Evolutionary conservation across 371 early-diverging fungal species (phyloP).

Genomic region (Choanephora cucurbitarum): DNA sequence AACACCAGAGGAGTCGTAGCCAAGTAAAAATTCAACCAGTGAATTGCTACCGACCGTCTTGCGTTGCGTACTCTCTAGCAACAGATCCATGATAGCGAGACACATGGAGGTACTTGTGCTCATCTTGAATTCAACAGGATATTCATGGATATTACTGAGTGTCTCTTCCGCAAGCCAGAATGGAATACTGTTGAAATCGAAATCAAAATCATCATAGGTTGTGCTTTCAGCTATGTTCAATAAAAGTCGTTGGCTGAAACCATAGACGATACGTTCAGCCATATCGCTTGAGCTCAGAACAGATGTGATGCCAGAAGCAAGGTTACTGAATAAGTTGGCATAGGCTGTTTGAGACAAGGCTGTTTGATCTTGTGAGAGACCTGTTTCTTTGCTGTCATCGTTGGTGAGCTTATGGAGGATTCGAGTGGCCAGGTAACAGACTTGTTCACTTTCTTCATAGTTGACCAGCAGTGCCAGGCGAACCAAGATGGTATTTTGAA

Average conservation of each 20-base stretch:
- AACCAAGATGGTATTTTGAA: slow-evolving; percentile 64
- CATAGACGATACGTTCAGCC: slow-evolving; percentile 70
- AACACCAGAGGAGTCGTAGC: slow-evolving; percentile 55
- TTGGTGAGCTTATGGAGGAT: slow-evolving; percentile 72
- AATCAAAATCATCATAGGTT: slow-evolving; percentile 44
- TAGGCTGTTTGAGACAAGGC: not conserved
- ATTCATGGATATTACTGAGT: slow-evolving; percentile 20
- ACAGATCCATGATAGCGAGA: slow-evolving; percentile 71
- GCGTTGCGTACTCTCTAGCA: slow-evolving; percentile 61
- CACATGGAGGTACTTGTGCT: slow-evolving; percentile 54
- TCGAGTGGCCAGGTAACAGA: slow-evolving; percentile 75
- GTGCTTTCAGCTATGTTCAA: slow-evolving; percentile 56
- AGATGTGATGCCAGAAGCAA: slow-evolving; percentile 68
- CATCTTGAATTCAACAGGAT: slow-evolving; percentile 23
- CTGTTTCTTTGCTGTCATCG: slow-evolving; percentile 38
- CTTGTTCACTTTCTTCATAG: slow-evolving; percentile 61
- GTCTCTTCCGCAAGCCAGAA: slow-evolving; percentile 45
- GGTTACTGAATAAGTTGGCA: slow-evolving; percentile 20
- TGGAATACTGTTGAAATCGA: slow-evolving; percentile 48
- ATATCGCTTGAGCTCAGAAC: slow-evolving; percentile 65
- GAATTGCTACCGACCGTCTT: slow-evolving; percentile 54
- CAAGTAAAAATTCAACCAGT: slow-evolving; percentile 86
- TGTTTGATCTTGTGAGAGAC: not conserved
- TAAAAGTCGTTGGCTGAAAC: slow-evolving; percentile 78
- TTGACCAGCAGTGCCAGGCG: slow-evolving; percentile 73